A percentile compares a stretch with the other conserved stretches of the same genome.
Conservation (phyloP, 805 yeast species). For the Wickerhamomyces silvicola region DNA sequence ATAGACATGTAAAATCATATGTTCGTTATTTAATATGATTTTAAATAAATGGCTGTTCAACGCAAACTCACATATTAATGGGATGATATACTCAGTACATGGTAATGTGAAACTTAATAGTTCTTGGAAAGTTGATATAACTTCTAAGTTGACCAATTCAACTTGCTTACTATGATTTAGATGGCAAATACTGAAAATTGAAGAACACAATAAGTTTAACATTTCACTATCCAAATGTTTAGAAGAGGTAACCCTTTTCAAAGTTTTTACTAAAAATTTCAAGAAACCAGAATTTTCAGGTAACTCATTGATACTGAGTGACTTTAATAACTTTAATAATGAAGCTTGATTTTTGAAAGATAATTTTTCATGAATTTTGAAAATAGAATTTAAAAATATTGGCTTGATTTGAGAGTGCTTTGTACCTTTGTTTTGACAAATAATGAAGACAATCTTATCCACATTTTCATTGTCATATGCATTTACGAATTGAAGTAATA, state of each 20-base stretch:
- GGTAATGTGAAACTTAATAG: conserved; percentile 33
- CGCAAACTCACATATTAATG: conserved; percentile 41
- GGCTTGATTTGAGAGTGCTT: conserved; percentile 35
- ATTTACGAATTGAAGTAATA: conserved; percentile 24
- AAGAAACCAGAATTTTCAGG: conserved; percentile 24
- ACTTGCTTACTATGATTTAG: conserved; percentile 35
- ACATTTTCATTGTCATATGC: conserved; percentile 8
- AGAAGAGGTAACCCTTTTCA: conserved; percentile 4
- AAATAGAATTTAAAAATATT: conserved; percentile 37
- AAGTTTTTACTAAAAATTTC: conserved; percentile 31
- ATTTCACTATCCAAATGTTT: conserved; percentile 25
- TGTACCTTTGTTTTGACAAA: conserved; percentile 26
- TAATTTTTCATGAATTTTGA: conserved; percentile 32
- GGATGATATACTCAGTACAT: conserved; percentile 40
- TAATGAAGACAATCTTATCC: conserved; percentile 31
- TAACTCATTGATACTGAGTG: conserved; percentile 7
- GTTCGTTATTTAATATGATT: conserved; percentile 21
- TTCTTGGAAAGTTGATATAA: conserved; percentile 31
- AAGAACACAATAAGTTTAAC: conserved; percentile 35
- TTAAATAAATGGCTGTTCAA: conserved; percentile 32
- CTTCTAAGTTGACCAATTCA: conserved; percentile 35
- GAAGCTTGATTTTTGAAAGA: conserved; percentile 28
- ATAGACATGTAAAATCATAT: conserved; percentile 26
- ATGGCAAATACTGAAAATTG: conserved; percentile 40
- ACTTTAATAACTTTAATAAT: conserved; percentile 31